phyloP scores from a whole-genome alignment of 495 filamentous ascomycete species.

The Aspergillus bridgeri region DNA sequence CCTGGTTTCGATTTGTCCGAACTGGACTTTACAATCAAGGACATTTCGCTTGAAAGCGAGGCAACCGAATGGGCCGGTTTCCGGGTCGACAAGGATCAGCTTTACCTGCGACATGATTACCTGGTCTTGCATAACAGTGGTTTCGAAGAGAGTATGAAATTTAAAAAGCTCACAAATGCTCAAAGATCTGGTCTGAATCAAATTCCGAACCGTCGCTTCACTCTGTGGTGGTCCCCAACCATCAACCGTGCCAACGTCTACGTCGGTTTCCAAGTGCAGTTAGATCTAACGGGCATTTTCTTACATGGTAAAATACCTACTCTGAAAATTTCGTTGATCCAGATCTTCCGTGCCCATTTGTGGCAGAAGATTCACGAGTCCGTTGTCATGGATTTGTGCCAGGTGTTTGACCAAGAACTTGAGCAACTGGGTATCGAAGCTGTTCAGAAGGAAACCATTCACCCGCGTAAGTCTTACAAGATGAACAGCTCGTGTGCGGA shows the following conservation, averaged over 20 bases:
- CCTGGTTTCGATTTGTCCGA: conserved; percentile 15
- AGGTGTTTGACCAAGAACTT: conserved; percentile 98
- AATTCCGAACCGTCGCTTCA: conserved; percentile 99
- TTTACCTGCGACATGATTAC: conserved; percentile 47
- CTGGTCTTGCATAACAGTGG: conserved; percentile 49
- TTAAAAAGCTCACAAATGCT: conserved; percentile 99
- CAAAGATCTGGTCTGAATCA: conserved; percentile 98
- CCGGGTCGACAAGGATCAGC: conserved; percentile 47
- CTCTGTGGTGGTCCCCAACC: conserved; percentile 94
- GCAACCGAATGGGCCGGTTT: conserved; percentile 41
- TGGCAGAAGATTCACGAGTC: conserved; percentile 99
- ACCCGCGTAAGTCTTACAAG: conserved; percentile 99
- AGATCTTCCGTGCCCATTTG: conserved; percentile 99
- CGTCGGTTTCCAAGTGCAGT: conserved; percentile 96
- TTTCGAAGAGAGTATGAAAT: conserved; percentile 89
- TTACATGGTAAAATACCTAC: conserved; percentile 99
- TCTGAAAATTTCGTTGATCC: conserved; percentile 95
- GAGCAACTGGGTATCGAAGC: conserved; percentile 96
- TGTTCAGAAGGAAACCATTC: conserved; percentile 99
- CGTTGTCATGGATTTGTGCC: conserved; percentile 98
- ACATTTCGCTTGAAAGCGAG: conserved; percentile 38
- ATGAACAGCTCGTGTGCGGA: conserved; percentile 99
- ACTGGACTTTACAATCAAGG: conserved; percentile 34
- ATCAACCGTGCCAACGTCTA: conserved; percentile 61
- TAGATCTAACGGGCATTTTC: conserved; percentile 99